Conservation (phyloP, 257 asterid species). For the Solanum microdontum region DNA sequence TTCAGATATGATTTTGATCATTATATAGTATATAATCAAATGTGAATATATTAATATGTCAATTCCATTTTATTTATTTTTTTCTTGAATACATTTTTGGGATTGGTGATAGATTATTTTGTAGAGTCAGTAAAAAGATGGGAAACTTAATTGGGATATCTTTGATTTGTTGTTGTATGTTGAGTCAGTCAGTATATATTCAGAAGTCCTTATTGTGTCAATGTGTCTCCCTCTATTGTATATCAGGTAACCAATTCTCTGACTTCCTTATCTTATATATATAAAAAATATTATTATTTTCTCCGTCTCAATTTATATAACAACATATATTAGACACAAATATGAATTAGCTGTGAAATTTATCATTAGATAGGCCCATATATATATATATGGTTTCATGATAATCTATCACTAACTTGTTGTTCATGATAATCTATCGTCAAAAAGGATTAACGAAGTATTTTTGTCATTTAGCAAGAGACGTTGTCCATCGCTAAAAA, state of each 20-base stretch:
- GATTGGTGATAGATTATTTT: constrained; percentile 19
- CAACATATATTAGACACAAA: not conserved
- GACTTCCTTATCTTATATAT: constrained; percentile 1
- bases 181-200: constrained; percentile 10
- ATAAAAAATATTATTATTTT: not conserved
- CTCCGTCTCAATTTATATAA: not conserved
- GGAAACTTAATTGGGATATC: constrained; percentile 16
- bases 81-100: constrained; percentile 13
- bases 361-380: not conserved
- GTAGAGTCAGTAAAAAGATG: constrained; percentile 11
- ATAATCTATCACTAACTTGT: not conserved
- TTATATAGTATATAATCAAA: too few relatives aligned
- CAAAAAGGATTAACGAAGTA: not conserved
- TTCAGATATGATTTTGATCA: not conserved
- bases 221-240: constrained; percentile 29
- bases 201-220: constrained; percentile 25
- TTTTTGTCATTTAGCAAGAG: not conserved
- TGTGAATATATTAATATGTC: too few relatives aligned
- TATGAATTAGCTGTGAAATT: not conserved
- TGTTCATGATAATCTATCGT: not conserved
- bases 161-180: constrained; percentile 29
- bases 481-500: too few relatives aligned
- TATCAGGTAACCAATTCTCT: constrained; percentile 32
- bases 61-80: not conserved
- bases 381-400: not conserved